Percentiles rank a stretch among this genome's conserved stretches.
Conservation (phyloP, 2,329 filamentous ascomycete genomes). For the Stagonosporopsis rhizophila region DNA sequence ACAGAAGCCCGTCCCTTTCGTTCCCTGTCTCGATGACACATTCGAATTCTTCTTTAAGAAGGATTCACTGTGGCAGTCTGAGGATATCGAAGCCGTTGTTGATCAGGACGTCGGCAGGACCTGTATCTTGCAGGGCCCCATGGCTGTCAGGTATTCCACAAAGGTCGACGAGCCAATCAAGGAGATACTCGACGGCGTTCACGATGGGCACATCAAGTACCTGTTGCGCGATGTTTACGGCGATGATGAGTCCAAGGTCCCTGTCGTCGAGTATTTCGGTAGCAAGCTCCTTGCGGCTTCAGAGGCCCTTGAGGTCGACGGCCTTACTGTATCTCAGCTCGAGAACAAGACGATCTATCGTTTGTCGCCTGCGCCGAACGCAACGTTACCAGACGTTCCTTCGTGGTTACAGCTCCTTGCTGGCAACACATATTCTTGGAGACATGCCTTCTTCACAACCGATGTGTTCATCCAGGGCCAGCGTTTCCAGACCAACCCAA, state of each 20-base stretch:
- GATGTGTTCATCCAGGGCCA: slow-evolving; percentile 95
- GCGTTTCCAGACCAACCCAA: slow-evolving; percentile 96
- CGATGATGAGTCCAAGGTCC: slow-evolving; percentile 75
- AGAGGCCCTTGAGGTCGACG: slow-evolving; percentile 75
- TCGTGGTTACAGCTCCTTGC: slow-evolving; percentile 89
- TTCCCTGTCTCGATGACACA: slow-evolving; percentile 92
- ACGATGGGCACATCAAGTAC: slow-evolving; percentile 82
- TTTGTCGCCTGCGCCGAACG: slow-evolving; percentile 75
- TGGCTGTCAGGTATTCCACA: slow-evolving; percentile 88
- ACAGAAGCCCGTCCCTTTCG: slow-evolving; percentile 97
- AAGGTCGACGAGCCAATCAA: slow-evolving; percentile 92
- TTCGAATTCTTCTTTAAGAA: slow-evolving; percentile 99
- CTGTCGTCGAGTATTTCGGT: slow-evolving; percentile 92
- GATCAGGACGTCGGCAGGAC: slow-evolving; percentile 95
- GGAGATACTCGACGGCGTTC: slow-evolving; percentile 90
- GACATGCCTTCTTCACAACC: slow-evolving; percentile 90
- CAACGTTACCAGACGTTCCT: slow-evolving; percentile 77
- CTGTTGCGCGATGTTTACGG: slow-evolving; percentile 82
- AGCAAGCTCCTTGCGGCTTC: slow-evolving; percentile 79
- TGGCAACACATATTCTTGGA: slow-evolving; percentile 86
- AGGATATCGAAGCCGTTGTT: slow-evolving; percentile 94
- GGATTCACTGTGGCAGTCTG: slow-evolving; percentile 98
- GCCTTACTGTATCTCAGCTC: slow-evolving; percentile 83
- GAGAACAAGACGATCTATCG: slow-evolving; percentile 82
- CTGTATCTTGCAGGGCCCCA: slow-evolving; percentile 94